Evolutionary conservation across 1,284 basidiomycete species (phyloP), one percentile per base, ranked within the genome.

Genomic region (Thelephora terrestris): DNA sequence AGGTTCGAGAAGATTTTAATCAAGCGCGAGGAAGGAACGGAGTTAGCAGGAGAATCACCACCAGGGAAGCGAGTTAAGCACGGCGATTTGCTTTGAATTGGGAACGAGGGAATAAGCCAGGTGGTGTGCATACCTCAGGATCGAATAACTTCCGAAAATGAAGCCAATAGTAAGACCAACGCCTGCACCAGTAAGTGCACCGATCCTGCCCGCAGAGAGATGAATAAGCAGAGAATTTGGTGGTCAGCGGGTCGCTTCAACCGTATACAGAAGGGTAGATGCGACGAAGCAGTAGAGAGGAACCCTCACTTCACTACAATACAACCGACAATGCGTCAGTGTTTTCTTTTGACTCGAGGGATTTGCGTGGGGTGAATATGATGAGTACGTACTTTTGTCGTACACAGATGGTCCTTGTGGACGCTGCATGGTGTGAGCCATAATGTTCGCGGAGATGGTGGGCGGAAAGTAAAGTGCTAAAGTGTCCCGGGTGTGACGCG

Each of bases 161-260:
- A 96, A 95, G n/a, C 92, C 92, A 60, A 95, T 94, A 34, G 91
- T 94, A 45, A 94, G 74, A 25, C 92, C 92, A 50, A 95, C 92
- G 56, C 89, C 89, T 54, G 81, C 85, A 53, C 91, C 91, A 90
- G 93, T 93, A 52, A 91, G 67, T 44, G 88, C 90, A 58, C 91
- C 91, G 91, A 94, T 94, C 69, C 90, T 92, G 47, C 10, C 52
- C 71, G 75, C 56, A 71, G 66, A 55, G 68, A 32, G 14, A 10
- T 10, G 35, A 24, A 43, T 32, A 45, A 43, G 29, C 47, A 32
- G 40, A 24, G 43, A 49, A 21, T n/a, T 32, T 12, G 14, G 14
- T 38, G 23, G 47, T 29, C 47, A 44, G 46, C 27, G 35, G 44
- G 29, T 34, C 20, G 40, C 10, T 38, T n/a, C 5, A 49, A 45